phyloP scores from a whole-genome alignment of 2,329 filamentous ascomycete genomes.

The Calonectria crousiana region DNA sequence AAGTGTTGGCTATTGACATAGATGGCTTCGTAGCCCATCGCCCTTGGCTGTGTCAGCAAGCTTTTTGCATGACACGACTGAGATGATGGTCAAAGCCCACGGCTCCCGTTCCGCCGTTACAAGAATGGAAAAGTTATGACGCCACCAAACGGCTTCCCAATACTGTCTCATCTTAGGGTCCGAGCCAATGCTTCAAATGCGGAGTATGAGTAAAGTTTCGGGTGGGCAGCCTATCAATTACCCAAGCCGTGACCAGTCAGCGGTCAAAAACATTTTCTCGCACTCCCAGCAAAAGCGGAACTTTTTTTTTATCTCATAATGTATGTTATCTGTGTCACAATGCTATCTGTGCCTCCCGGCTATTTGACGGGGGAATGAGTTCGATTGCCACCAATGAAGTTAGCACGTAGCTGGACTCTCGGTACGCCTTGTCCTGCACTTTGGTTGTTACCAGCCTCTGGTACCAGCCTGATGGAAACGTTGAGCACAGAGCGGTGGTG shows the following conservation, averaged over 20 bases:
- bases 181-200: background rate
- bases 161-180: background rate
- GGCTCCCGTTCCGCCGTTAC: background rate
- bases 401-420: background rate
- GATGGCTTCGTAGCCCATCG: background rate
- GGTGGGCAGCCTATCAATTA: background rate
- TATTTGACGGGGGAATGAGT: background rate
- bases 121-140: background rate
- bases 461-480: background rate
- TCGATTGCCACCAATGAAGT: background rate
- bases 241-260: background rate
- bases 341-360: background rate
- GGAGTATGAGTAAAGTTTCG: constrained; percentile 9
- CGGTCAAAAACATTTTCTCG: background rate
- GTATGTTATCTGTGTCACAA: too few relatives aligned
- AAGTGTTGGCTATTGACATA: background rate
- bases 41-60: background rate
- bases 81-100: constrained; percentile 7
- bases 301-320: background rate
- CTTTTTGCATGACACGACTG: background rate
- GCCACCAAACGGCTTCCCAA: background rate
- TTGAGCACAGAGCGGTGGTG: background rate
- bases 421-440: background rate
- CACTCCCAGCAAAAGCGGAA: background rate
- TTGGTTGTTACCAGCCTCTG: background rate